phyloP scores from a whole-genome alignment of 2,329 filamentous ascomycete genomes.

The Ophidiomyces ophidiicola region DNA sequence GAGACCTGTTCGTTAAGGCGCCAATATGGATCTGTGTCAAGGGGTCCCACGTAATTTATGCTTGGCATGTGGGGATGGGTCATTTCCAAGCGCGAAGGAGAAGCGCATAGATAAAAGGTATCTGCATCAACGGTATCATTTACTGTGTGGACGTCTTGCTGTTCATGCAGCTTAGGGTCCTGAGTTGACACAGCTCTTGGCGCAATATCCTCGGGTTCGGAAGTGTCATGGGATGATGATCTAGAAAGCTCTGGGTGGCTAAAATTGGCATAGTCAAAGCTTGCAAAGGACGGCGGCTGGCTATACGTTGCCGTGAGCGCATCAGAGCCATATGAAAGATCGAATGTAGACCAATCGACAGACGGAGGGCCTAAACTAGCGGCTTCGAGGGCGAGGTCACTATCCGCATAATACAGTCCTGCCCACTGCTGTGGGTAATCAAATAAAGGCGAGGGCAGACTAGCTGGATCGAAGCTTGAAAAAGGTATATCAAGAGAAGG shows the following conservation, averaged over 20 bases:
- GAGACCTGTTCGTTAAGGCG: slow-evolving; percentile 8
- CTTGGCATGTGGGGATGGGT: slow-evolving; percentile 6
- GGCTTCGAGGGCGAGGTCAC: slow-evolving; percentile 30
- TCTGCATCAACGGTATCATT: slow-evolving; percentile 31
- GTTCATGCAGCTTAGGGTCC: slow-evolving; percentile 4
- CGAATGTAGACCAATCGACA: slow-evolving; percentile 40
- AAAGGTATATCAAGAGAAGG: slow-evolving; percentile 32
- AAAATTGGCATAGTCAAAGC: slow-evolving; percentile 34
- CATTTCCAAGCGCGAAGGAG: slow-evolving; percentile 9
- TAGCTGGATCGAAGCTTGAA: slow-evolving; percentile 26
- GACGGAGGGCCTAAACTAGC: slow-evolving; percentile 29
- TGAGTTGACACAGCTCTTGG: slow-evolving; percentile 16
- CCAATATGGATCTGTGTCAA: slow-evolving; percentile 11
- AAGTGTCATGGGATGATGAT: slow-evolving; percentile 39
- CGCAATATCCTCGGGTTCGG: slow-evolving; percentile 37
- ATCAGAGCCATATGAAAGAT: slow-evolving; percentile 29
- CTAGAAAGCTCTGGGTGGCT: slow-evolving; percentile 30
- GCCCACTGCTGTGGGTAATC: slow-evolving; percentile 29
- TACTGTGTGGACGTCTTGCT: slow-evolving; percentile 27
- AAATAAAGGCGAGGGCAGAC: slow-evolving; percentile 25
- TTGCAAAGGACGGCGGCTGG: slow-evolving; percentile 36
- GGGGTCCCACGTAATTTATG: slow-evolving; percentile 3
- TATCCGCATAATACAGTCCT: slow-evolving; percentile 34
- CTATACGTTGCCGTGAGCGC: slow-evolving; percentile 30
- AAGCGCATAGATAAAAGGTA: slow-evolving; percentile 21